A percentile compares a stretch with the other conserved stretches of the same genome.
phyloP scores from a whole-genome alignment of 768 basidiomycete genomes.

The Pulveroboletus sp. region DNA sequence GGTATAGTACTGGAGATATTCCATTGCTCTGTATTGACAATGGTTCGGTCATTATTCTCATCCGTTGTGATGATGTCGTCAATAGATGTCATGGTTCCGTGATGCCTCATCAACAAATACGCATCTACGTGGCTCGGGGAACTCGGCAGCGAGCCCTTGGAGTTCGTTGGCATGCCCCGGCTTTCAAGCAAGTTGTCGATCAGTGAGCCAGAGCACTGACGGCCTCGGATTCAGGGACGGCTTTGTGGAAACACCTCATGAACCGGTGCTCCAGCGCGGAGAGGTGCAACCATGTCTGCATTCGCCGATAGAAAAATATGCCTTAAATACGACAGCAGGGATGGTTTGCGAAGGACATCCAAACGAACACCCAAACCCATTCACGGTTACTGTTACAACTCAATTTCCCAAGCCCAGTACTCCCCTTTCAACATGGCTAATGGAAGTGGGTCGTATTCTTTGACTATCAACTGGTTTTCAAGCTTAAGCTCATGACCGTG shows the following conservation, averaged over 20 bases:
- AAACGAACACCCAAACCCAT: neutral
- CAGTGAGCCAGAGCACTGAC: neutral
- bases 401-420: neutral
- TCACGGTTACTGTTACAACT: neutral
- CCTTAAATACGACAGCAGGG: conserved; percentile 25
- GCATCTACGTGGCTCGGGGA: neutral
- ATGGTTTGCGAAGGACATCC: neutral
- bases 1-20: conserved; percentile 1
- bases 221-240: conserved; percentile 2
- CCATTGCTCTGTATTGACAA: neutral
- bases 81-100: conserved; percentile 1
- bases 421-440: conserved; percentile 13
- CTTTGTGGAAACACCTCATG: neutral
- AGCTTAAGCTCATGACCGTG: conserved; percentile 13
- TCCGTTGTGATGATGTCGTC: neutral
- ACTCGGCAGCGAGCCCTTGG: neutral
- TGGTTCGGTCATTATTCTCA: neutral
- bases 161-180: conserved; percentile 12
- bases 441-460: conserved; percentile 18
- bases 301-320: conserved; percentile 7
- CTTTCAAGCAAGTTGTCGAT: conserved; percentile 17
- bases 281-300: neutral
- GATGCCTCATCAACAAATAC: neutral
- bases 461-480: neutral
- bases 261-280: conserved; percentile 2